Conservation (phyloP, 192 early-diverging fungal genomes). For the Borealophlyctis nickersoniae region DNA sequence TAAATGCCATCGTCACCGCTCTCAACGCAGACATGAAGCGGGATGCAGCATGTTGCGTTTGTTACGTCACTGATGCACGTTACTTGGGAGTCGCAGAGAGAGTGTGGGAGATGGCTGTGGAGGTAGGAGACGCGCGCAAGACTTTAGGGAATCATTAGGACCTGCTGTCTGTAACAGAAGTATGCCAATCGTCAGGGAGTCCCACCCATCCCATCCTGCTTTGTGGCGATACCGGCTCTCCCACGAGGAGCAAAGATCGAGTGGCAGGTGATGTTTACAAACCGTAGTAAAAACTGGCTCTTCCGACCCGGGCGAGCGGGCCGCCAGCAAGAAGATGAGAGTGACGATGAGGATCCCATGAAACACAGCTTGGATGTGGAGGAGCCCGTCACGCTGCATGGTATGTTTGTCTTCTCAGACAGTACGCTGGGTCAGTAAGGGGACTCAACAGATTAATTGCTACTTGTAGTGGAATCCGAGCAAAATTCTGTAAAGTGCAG, state of each 20-base stretch:
- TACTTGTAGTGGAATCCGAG: too few relatives aligned
- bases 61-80: conserved; percentile 48
- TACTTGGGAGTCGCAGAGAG: conserved; percentile 28
- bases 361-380: not conserved
- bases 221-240: conserved; percentile 55
- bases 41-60: conserved; percentile 50
- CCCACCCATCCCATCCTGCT: conserved; percentile 43
- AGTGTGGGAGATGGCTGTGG: conserved; percentile 33
- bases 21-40: conserved; percentile 19
- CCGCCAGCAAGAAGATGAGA: not conserved
- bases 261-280: conserved; percentile 52
- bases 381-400: too few relatives aligned
- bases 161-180: not conserved
- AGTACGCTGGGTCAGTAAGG: too few relatives aligned
- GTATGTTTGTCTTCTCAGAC: too few relatives aligned
- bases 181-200: conserved; percentile 6
- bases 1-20: conserved; percentile 47
- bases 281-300: not conserved
- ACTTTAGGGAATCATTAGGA: conserved; percentile 3
- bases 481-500: too few relatives aligned
- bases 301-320: not conserved
- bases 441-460: too few relatives aligned
- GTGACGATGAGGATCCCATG: not conserved
- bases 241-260: conserved; percentile 63
- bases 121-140: conserved; percentile 9